A percentile compares a stretch with the other conserved stretches of the same genome.
Conservation (phyloP, 768 basidiomycete genomes). For the Collybia sordida region DNA sequence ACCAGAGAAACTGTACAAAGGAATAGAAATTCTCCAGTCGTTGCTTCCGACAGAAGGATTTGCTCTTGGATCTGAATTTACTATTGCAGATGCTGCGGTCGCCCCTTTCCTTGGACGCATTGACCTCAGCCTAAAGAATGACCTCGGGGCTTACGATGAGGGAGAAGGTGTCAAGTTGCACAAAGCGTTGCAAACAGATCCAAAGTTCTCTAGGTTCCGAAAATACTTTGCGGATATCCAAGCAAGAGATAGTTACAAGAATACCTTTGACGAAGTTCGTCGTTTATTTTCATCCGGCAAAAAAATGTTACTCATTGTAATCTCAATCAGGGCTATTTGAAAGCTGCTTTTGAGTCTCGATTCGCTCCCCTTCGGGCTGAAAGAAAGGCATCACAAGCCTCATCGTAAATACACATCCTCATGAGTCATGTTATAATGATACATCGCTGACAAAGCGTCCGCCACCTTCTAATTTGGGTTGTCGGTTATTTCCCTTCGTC, state of each 20-base stretch:
- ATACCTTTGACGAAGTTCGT: constrained; percentile 56
- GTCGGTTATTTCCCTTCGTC: no score
- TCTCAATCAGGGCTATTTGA: no score
- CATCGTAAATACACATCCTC: no score
- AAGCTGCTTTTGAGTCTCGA: no score
- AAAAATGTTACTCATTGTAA: no score
- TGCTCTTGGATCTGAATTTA: constrained; percentile 45
- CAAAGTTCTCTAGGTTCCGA: constrained; percentile 49
- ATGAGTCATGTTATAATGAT: no score
- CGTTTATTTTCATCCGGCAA: no score
- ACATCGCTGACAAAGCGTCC: no score
- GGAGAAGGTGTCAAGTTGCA: constrained; percentile 48
- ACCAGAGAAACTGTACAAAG: constrained; percentile 38
- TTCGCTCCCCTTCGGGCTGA: no score
- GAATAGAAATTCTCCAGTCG: constrained; percentile 46
- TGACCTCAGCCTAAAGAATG: constrained; percentile 42
- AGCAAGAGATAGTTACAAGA: constrained; percentile 51
- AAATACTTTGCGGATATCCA: constrained; percentile 49
- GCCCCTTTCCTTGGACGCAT: constrained; percentile 61
- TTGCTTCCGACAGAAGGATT: constrained; percentile 49
- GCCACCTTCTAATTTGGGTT: no score
- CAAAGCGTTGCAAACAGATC: constrained; percentile 37
- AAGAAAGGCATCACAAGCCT: no score
- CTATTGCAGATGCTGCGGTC: constrained; percentile 63
- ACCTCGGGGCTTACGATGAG: constrained; percentile 47